These are phyloP conservation scores for Eremochloa ophiuroides DNA, from an alignment of 176 grass and related monocot species.

Conservation along the genomic window DNA sequence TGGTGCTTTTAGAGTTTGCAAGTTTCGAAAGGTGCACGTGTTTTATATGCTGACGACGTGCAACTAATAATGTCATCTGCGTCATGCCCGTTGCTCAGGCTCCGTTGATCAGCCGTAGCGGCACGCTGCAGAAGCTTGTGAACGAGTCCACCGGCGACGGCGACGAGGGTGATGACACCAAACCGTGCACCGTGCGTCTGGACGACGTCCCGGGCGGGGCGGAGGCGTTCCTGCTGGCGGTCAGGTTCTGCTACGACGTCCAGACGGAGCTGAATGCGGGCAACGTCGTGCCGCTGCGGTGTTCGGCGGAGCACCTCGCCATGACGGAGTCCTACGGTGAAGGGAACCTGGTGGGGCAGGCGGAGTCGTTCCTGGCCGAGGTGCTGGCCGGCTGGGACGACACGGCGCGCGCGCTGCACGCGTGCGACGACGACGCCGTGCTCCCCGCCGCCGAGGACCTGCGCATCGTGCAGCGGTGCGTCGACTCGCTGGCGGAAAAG, in stretches of 20 bases:
- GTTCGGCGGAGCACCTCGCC: constrained; percentile 53
- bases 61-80: background rate
- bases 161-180: background rate
- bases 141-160: constrained; percentile 17
- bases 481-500: constrained; percentile 66
- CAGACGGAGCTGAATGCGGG: constrained; percentile 50
- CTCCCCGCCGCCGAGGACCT: constrained; percentile 60
- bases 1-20: background rate
- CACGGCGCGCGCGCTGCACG: constrained; percentile 39
- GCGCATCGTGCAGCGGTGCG: constrained; percentile 50
- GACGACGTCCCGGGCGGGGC: constrained; percentile 64
- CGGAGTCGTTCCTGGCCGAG: constrained; percentile 51
- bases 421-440: constrained; percentile 46
- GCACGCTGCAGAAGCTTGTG: constrained; percentile 54
- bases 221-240: constrained; percentile 50
- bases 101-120: constrained; percentile 55
- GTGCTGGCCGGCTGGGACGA: constrained; percentile 58
- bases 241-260: constrained; percentile 79
- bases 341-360: constrained; percentile 58
- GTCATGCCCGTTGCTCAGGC: constrained; percentile 31
- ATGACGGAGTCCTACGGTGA: constrained; percentile 62
- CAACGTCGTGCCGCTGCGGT: constrained; percentile 59
- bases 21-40: background rate
- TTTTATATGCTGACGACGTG: background rate
- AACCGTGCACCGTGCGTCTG: constrained; percentile 34